Evolutionary conservation across 768 basidiomycete species (phyloP).

Genomic region (Trametes gibbosa): DNA sequence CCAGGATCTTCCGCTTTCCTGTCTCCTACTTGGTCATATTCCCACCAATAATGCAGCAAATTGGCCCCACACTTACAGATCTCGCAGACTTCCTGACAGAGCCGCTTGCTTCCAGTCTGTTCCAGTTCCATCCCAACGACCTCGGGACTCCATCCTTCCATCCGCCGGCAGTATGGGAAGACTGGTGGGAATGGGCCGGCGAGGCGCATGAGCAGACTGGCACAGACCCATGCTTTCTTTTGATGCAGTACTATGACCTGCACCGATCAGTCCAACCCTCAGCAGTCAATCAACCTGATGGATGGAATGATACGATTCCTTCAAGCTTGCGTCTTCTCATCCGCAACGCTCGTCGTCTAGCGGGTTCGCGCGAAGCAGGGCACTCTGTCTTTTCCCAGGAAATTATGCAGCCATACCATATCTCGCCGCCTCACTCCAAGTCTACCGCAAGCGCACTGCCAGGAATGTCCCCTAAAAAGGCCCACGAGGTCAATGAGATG

Average conservation of each 20-base stretch:
- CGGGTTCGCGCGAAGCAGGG: background rate
- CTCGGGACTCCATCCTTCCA: conserved; percentile 4
- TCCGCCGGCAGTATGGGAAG: conserved; percentile 18
- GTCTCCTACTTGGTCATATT: too few species aligned
- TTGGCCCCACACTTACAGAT: background rate
- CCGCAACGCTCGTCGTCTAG: background rate
- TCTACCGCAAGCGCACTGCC: background rate
- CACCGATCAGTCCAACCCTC: background rate
- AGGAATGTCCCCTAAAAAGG: conserved; percentile 77
- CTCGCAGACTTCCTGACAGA: background rate
- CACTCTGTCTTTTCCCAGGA: background rate
- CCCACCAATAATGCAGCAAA: background rate
- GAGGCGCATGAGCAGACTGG: background rate
- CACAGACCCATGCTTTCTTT: conserved; percentile 17
- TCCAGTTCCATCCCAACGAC: conserved; percentile 18
- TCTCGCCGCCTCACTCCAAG: background rate
- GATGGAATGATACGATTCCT: background rate
- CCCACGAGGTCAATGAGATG: conserved; percentile 70
- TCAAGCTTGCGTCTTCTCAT: background rate
- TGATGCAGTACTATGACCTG: conserved; percentile 20
- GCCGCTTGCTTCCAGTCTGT: conserved; percentile 1
- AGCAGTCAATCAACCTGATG: too few species aligned
- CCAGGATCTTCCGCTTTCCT: too few species aligned
- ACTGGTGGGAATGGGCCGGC: conserved; percentile 29
- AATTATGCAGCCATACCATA: background rate